Evolutionary conservation across 2,329 filamentous ascomycete species (phyloP).

Genomic region (Talaromyces albobiverticillius): DNA sequence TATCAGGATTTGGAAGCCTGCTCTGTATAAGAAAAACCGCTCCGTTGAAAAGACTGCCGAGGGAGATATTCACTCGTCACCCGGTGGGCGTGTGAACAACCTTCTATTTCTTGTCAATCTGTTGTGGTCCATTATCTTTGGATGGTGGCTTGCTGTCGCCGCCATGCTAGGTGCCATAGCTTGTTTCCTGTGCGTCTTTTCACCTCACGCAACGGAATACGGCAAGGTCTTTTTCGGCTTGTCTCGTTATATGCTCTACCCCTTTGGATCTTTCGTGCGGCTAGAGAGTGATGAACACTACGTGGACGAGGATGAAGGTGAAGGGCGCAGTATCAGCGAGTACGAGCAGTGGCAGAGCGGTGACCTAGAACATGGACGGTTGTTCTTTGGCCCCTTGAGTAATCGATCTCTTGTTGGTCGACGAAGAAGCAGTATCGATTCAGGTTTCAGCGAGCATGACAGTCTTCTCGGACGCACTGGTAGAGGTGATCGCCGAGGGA

Average conservation of each 20-base stretch:
- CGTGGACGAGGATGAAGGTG: slow-evolving; percentile 87
- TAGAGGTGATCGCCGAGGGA: slow-evolving; percentile 47
- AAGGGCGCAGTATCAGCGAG: slow-evolving; percentile 94
- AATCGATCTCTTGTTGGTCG: slow-evolving; percentile 80
- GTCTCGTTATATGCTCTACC: slow-evolving; percentile 84
- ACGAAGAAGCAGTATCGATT: slow-evolving; percentile 84
- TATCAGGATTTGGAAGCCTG: slow-evolving; percentile 98
- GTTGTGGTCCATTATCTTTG: slow-evolving; percentile 86
- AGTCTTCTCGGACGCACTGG: slow-evolving; percentile 73
- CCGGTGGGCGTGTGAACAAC: slow-evolving; percentile 77
- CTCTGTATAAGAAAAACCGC: slow-evolving; percentile 93
- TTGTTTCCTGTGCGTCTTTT: slow-evolving; percentile 76
- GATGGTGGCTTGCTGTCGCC: slow-evolving; percentile 89
- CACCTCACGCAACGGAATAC: slow-evolving; percentile 79
- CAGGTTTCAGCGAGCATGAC: slow-evolving; percentile 75
- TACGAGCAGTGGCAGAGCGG: slow-evolving; percentile 99
- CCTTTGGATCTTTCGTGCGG: slow-evolving; percentile 93
- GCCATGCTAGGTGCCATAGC: slow-evolving; percentile 70
- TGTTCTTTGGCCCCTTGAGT: slow-evolving; percentile 85
- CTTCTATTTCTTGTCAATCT: slow-evolving; percentile 88
- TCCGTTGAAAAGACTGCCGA: slow-evolving; percentile 96
- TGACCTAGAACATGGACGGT: slow-evolving; percentile 87
- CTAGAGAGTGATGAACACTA: slow-evolving; percentile 93
- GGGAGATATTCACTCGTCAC: slow-evolving; percentile 93
- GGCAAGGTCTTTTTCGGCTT: slow-evolving; percentile 81